phyloP scores from a whole-genome alignment of 1,284 basidiomycete species.

The Leccinum discolor region DNA sequence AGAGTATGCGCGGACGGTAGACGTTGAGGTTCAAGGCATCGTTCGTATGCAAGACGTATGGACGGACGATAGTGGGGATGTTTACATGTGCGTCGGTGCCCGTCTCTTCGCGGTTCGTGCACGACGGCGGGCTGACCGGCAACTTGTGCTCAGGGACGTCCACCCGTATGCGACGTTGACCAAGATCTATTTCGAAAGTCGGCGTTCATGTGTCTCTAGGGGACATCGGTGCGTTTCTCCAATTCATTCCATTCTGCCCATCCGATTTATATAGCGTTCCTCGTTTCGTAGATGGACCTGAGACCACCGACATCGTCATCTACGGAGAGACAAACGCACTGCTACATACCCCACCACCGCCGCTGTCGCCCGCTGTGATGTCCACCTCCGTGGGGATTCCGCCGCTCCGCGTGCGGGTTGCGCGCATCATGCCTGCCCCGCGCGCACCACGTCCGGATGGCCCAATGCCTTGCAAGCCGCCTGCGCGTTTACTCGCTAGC shows the following conservation, averaged over 20 bases:
- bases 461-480: constrained; percentile 62
- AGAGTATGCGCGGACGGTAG: constrained; percentile 57
- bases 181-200: too few relatives aligned
- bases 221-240: too few relatives aligned
- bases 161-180: constrained; percentile 56
- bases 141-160: constrained; percentile 52
- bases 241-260: constrained; percentile 35
- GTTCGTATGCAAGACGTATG: constrained; percentile 54
- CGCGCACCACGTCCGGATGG: too few relatives aligned
- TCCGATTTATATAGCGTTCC: too few relatives aligned
- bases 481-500: constrained; percentile 23
- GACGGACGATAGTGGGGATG: constrained; percentile 55
- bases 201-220: constrained; percentile 48
- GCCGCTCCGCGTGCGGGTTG: constrained; percentile 42
- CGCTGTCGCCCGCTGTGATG: background rate
- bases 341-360: constrained; percentile 12
- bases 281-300: too few relatives aligned
- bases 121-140: background rate
- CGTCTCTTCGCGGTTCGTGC: constrained; percentile 25
- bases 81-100: constrained; percentile 45
- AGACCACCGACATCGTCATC: too few relatives aligned
- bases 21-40: constrained; percentile 51
- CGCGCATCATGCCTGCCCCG: too few relatives aligned
- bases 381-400: constrained; percentile 15
- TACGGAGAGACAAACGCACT: constrained; percentile 36